Evolutionary conservation across 345 rosid genomes (phyloP), one percentile per base, ranked within the genome.

Genomic region (Eucalyptus melliodora): DNA sequence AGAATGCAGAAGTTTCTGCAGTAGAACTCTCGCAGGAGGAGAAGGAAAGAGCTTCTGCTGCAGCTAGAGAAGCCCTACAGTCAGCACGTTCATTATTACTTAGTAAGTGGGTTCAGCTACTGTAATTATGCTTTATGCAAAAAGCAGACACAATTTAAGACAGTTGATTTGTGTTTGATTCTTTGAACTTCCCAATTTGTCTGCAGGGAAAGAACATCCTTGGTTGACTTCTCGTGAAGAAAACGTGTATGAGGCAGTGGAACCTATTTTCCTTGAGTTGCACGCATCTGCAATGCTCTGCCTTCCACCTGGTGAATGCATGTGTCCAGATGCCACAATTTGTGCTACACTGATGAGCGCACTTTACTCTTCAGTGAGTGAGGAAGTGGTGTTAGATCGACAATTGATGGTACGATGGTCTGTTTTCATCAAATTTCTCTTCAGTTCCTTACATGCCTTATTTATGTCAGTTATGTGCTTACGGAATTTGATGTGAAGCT

Each of bases 311-410:
- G 99, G 99, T 91, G 98, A 98, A 95, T 94, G 96, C 92, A 88
- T 98, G 94, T 93, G 89, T 91, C 99, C 99, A 89, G 98, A 98
- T 92, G 97, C 98, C 77, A 93, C 96, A 86, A 93, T 96, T 88
- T 98, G 99, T 89, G 91, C 99, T 89, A 91, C 98, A 59, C 90
- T 98, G 87, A 97, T 96, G 98, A 98, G 99, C 90, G 97, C 98
- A 16, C 98, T 98, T 50, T 95, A 96, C 95, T 95, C 97, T 89
- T 94, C 97, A 90, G 95, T 93, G 89, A 93, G 94, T 72, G 99
- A 98, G 93, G 98, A 98, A 86, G 93, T 91, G 88, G 98, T 98
- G 90, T 91, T 94, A 88, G 93, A 92, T 34, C 97, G 97, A 90
- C 96, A 96, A 91, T 91, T 98, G 92, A 95, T 92, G 98, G 99